Conservation (phyloP, 306 rosid species). For the Cucumis hystrix region DNA sequence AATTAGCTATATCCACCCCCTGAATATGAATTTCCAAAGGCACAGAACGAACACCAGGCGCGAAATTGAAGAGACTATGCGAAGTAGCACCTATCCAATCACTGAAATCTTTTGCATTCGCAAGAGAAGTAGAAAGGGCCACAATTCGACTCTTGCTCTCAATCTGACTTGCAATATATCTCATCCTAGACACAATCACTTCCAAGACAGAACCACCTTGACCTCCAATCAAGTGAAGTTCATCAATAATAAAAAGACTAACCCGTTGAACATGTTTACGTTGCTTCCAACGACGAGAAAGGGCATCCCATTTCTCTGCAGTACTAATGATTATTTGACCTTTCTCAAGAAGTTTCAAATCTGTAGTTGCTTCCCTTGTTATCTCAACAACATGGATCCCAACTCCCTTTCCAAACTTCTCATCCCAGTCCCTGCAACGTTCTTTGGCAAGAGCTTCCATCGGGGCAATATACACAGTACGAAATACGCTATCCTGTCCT, state of each 20-base stretch:
- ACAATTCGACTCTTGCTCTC: slow-evolving; percentile 91
- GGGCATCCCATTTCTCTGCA: slow-evolving; percentile 95
- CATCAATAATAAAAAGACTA: slow-evolving; percentile 75
- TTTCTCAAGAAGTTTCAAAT: slow-evolving; percentile 74
- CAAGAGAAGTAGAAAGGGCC: slow-evolving; percentile 88
- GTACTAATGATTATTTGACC: slow-evolving; percentile 81
- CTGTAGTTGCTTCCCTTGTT: slow-evolving; percentile 76
- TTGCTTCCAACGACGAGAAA: slow-evolving; percentile 92
- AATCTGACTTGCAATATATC: slow-evolving; percentile 71
- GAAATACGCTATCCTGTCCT: slow-evolving; percentile 49
- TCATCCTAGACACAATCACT: slow-evolving; percentile 84
- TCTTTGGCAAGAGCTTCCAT: slow-evolving; percentile 84
- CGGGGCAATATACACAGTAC: slow-evolving; percentile 79
- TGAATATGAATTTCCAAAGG: slow-evolving; percentile 89
- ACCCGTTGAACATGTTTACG: slow-evolving; percentile 76
- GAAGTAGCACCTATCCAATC: slow-evolving; percentile 96
- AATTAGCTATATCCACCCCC: slow-evolving; percentile 72
- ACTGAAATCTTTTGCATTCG: slow-evolving; percentile 90
- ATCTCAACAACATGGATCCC: slow-evolving; percentile 54
- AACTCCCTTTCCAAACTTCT: slow-evolving; percentile 60
- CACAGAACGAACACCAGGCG: slow-evolving; percentile 91
- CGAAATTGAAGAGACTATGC: slow-evolving; percentile 86
- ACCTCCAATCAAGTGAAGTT: slow-evolving; percentile 91
- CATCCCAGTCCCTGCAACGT: slow-evolving; percentile 71
- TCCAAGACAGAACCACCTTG: slow-evolving; percentile 80